Base-by-base conservation (phyloP, 805 yeast genomes). In the Saturnispora ahearnii region DNA sequence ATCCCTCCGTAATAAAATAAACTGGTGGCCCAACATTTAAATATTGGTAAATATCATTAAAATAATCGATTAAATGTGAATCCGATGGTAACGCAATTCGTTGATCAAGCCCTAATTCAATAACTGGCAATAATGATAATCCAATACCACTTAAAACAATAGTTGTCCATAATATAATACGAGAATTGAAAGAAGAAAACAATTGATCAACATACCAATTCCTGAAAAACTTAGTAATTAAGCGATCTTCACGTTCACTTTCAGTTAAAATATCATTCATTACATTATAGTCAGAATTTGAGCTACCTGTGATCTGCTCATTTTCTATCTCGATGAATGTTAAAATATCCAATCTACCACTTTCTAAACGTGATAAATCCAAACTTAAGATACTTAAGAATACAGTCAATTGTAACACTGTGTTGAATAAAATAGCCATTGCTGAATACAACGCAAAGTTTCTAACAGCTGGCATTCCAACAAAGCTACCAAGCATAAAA, bases 391-490 rank as follows among this genome's bases (percentile, higher is more conserved):
- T 73, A 0, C 95, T 76, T 3, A 88, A 75, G 63, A 91, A 90
- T 31, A 84, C 78, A 0, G 97, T 87, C 63, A 89, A 66, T 61
- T 91, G 98, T 30, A 91, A 69, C 0, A 79, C 41, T 1, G 91
- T 81, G 62, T 91, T 90, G 57, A 87, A 69, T 5, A 84, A 59
- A 3, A 91, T 82, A 0, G 98, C 91, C 15, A 88, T 84, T 0
- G 96, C 90, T 6, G 96, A 87, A 61, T 87, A 93, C 12, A 85
- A 66, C 0, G 99, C 97, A 72, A 91, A 91, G 64, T 90, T 93
- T 55, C 84, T 76, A 18, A 91, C 98, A 0, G 98, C 98, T 1
- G 98, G 98, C 97, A 93, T 93, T 11, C 82, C 75, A 6, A 93
- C 97, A 4, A 73, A 65, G 0, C 95, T 73, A 0, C 96, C 96